Percentiles rank a stretch among this genome's conserved stretches.
Evolutionary conservation across 2,329 filamentous ascomycete genomes (phyloP).

Genomic region (Mycocentrospora acerina): DNA sequence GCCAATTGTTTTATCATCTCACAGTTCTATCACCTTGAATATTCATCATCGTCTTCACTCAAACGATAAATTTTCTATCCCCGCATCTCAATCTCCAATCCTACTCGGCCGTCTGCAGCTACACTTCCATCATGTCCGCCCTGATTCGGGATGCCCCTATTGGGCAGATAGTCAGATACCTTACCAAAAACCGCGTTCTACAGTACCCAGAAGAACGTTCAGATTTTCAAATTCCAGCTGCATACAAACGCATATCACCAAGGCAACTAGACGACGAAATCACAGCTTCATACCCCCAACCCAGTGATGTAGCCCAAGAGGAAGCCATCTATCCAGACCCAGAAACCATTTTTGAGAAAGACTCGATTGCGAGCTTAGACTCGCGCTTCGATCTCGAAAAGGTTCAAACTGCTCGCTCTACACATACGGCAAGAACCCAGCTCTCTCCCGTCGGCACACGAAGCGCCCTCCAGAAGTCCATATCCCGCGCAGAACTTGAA

Average conservation of each 20-base stretch:
- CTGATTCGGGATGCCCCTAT: conserved; percentile 59
- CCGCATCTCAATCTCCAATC: background rate
- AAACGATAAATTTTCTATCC: background rate
- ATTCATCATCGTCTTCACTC: background rate
- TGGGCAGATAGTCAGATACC: conserved; percentile 59
- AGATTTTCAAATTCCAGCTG: conserved; percentile 55
- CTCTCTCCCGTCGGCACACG: conserved; percentile 42
- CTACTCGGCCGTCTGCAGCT: background rate
- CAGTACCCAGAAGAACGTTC: conserved; percentile 62
- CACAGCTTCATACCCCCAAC: conserved; percentile 6
- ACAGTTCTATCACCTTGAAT: background rate
- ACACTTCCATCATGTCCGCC: conserved; percentile 35
- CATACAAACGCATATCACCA: conserved; percentile 34
- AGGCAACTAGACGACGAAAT: conserved; percentile 14
- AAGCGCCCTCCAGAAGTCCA: conserved; percentile 38
- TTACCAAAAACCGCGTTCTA: conserved; percentile 55
- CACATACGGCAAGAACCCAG: conserved; percentile 27
- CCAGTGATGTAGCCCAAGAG: conserved; percentile 25
- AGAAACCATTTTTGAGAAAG: conserved; percentile 27
- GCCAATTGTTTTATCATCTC: background rate
- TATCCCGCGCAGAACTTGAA: conserved; percentile 45
- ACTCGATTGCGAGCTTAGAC: conserved; percentile 14
- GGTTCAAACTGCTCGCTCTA: conserved; percentile 29
- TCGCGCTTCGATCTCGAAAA: conserved; percentile 35
- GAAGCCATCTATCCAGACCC: conserved; percentile 25